Conservation (phyloP, 2,329 filamentous ascomycete species). For the Fusarium chlamydosporum region DNA sequence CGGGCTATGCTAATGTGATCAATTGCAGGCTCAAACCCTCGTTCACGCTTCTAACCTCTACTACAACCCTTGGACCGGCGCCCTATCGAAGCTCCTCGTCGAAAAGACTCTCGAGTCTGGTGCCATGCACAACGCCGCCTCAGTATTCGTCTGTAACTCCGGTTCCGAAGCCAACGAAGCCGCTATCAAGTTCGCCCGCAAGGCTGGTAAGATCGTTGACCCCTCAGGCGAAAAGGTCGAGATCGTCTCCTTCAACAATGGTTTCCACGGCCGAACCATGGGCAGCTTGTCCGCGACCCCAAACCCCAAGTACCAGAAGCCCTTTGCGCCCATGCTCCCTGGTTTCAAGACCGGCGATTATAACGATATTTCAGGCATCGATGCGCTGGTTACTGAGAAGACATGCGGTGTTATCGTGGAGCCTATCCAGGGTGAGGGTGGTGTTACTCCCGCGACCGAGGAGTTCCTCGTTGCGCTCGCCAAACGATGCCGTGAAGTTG, state of each 20-base stretch:
- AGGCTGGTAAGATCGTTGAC: constrained; percentile 83
- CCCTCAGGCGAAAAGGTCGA: constrained; percentile 82
- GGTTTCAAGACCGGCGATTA: constrained; percentile 89
- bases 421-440: constrained; percentile 97
- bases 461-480: constrained; percentile 90
- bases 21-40: constrained; percentile 74
- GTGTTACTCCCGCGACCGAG: constrained; percentile 84
- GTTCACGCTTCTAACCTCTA: constrained; percentile 97
- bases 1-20: constrained; percentile 3
- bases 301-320: constrained; percentile 97
- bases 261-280: constrained; percentile 98
- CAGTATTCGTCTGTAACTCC: constrained; percentile 95
- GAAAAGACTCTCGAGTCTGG: constrained; percentile 84
- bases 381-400: constrained; percentile 81
- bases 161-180: constrained; percentile 98
- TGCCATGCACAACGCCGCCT: constrained; percentile 82
- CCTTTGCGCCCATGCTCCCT: constrained; percentile 95
- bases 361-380: constrained; percentile 83
- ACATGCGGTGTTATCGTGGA: constrained; percentile 97
- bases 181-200: constrained; percentile 95
- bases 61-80: constrained; percentile 95
- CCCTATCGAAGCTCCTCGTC: constrained; percentile 86
- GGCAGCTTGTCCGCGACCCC: constrained; percentile 94
- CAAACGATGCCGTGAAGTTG: constrained; percentile 85
- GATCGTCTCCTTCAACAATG: constrained; percentile 89